These are phyloP conservation scores for Penicillium occitanis DNA, from an alignment of 2,329 filamentous ascomycete species.

Conservation along the genomic window DNA sequence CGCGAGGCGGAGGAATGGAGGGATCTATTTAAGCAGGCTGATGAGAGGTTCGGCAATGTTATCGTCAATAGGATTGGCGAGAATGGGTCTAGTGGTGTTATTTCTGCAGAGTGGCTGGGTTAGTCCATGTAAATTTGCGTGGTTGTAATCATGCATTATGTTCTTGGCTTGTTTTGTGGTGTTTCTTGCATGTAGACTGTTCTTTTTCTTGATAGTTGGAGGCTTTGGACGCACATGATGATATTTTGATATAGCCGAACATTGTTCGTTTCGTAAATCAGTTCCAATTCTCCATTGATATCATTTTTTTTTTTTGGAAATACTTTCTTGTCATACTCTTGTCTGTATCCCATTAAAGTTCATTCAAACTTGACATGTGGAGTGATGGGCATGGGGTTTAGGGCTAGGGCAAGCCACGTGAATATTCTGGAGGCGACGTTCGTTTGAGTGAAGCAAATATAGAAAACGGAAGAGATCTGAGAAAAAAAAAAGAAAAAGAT, in stretches of 20 bases:
- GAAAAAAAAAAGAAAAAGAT: not conserved
- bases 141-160: too few species aligned
- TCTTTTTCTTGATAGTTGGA: not conserved
- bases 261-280: not conserved
- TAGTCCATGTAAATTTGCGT: not conserved
- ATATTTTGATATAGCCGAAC: not conserved
- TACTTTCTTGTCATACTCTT: too few species aligned
- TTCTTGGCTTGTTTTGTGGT: not conserved
- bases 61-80: conserved; percentile 10
- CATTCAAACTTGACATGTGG: too few species aligned
- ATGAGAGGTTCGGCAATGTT: conserved; percentile 24
- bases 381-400: not conserved
- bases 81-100: conserved; percentile 18
- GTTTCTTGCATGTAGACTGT: not conserved
- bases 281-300: too few species aligned
- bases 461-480: too few species aligned
- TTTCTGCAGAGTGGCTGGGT: conserved; percentile 18
- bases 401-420: not conserved
- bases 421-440: not conserved
- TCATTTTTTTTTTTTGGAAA: too few species aligned
- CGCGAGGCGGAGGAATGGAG: conserved; percentile 50
- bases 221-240: not conserved
- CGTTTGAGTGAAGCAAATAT: too few species aligned
- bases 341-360: too few species aligned
- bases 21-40: conserved; percentile 46